Evolutionary conservation across 495 filamentous ascomycete species (phyloP).

Genomic region (Penicillium daleae): DNA sequence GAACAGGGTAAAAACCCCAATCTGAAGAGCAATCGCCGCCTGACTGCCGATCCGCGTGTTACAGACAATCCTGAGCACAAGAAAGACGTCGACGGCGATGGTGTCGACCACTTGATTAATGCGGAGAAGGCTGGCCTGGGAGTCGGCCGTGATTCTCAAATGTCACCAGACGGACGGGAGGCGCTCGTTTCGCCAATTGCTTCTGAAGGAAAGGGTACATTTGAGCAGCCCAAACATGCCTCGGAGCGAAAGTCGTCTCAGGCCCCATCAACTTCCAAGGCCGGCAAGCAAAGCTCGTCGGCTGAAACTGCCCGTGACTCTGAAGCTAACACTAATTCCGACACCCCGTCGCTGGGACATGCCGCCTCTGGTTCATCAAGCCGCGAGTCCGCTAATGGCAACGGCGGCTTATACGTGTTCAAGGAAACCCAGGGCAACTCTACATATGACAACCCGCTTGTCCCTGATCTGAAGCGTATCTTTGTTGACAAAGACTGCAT

Average conservation of each 20-base stretch:
- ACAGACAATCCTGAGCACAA: slow-evolving; percentile 66
- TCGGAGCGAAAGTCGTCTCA: slow-evolving; percentile 26
- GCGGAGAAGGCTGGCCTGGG: slow-evolving; percentile 58
- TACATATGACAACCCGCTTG: slow-evolving; percentile 57
- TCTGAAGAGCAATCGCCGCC: slow-evolving; percentile 60
- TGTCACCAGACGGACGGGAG: slow-evolving; percentile 63
- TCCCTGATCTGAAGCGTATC: slow-evolving; percentile 68
- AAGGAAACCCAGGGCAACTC: slow-evolving; percentile 47
- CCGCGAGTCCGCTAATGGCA: slow-evolving; percentile 82
- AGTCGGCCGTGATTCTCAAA: slow-evolving; percentile 67
- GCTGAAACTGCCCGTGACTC: slow-evolving; percentile 50
- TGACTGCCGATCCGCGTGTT: slow-evolving; percentile 65
- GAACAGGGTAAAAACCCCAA: slow-evolving; percentile 66
- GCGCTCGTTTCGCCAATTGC: slow-evolving; percentile 63
- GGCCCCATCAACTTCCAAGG: slow-evolving; percentile 30
- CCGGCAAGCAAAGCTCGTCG: slow-evolving; percentile 46
- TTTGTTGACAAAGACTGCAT: slow-evolving; percentile 71
- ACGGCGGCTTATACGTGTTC: slow-evolving; percentile 41
- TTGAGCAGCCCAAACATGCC: slow-evolving; percentile 51
- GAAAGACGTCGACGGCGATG: slow-evolving; percentile 77
- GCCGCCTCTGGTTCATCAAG: slow-evolving; percentile 42
- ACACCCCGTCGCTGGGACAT: slow-evolving; percentile 19
- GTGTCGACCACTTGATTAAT: slow-evolving; percentile 67
- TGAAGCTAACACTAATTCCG: slow-evolving; percentile 24
- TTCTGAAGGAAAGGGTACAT: slow-evolving; percentile 62